These are phyloP conservation scores for Heliamphora exappendiculata DNA, from an alignment of 148 eudicot species.

Conservation along the genomic window DNA sequence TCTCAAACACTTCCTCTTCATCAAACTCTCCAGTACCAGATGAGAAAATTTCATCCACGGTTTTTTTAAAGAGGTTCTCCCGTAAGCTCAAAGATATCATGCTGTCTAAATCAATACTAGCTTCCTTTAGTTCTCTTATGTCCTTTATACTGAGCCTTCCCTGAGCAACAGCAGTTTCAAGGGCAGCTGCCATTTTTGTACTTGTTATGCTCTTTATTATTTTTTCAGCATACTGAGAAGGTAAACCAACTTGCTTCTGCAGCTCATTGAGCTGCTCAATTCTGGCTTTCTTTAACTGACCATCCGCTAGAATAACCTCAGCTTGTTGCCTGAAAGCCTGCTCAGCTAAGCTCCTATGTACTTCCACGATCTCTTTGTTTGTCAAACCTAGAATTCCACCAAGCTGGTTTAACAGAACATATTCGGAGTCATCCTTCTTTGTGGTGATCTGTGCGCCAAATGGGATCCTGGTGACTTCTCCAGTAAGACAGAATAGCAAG, in stretches of 20 bases:
- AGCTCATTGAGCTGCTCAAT: slow-evolving; percentile 65
- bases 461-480: slow-evolving; percentile 52
- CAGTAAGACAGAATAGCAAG: slow-evolving; percentile 67
- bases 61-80: slow-evolving; percentile 73
- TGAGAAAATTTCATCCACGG: slow-evolving; percentile 69
- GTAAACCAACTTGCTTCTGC: slow-evolving; percentile 79
- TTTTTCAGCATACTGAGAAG: slow-evolving; percentile 77
- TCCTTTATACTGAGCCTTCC: slow-evolving; percentile 77
- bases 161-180: slow-evolving; percentile 72
- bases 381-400: slow-evolving; percentile 76
- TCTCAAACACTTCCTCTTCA: slow-evolving; percentile 74
- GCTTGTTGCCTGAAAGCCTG: slow-evolving; percentile 76
- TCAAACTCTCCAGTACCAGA: slow-evolving; percentile 94
- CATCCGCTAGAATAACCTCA: slow-evolving; percentile 89
- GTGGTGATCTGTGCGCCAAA: slow-evolving; percentile 67
- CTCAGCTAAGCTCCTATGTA: slow-evolving; percentile 77
- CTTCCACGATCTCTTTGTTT: slow-evolving; percentile 58
- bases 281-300: slow-evolving; percentile 68
- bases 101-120: slow-evolving; percentile 54
- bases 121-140: slow-evolving; percentile 70
- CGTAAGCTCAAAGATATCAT: slow-evolving; percentile 64
- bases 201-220: slow-evolving; percentile 69
- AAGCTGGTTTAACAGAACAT: slow-evolving; percentile 61
- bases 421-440: slow-evolving; percentile 62
- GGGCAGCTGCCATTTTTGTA: slow-evolving; percentile 70